Evolutionary conservation across 257 asterid species (phyloP).

Genomic region (Scutellaria barbata): DNA sequence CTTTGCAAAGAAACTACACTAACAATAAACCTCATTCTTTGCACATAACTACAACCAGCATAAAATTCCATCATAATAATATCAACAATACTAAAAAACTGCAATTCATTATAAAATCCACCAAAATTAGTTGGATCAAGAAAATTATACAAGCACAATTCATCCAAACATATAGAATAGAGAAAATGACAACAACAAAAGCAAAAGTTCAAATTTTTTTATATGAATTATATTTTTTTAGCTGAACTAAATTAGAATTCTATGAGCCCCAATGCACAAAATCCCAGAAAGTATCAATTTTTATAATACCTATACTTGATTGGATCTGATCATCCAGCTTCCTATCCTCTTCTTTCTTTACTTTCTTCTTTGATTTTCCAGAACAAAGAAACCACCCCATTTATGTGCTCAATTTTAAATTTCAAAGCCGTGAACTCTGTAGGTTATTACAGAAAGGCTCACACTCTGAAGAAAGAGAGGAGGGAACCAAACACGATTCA

Average conservation of each 20-base stretch:
- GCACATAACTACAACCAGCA: not conserved
- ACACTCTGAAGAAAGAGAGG: conserved; percentile 36
- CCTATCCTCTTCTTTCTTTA: conserved; percentile 45
- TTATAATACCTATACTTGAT: conserved; percentile 53
- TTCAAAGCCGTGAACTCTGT: conserved; percentile 7
- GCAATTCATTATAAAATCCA: conserved; percentile 19
- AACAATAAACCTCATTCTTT: not conserved
- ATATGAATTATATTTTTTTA: too few species aligned
- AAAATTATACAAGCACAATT: conserved; percentile 25
- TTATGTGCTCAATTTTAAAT: not conserved
- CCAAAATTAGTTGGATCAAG: conserved; percentile 30
- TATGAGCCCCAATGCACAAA: conserved; percentile 30
- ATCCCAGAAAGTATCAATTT: not conserved
- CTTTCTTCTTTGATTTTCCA: conserved; percentile 74
- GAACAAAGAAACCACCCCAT: conserved; percentile 79
- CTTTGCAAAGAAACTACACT: not conserved
- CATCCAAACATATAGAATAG: conserved; percentile 27
- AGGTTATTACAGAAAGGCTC: conserved; percentile 23
- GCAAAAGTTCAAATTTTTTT: not conserved
- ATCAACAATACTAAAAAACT: not conserved
- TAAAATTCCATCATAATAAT: not conserved
- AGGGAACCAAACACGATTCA: conserved; percentile 41
- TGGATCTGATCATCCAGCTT: conserved; percentile 76
- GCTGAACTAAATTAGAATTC: not conserved
- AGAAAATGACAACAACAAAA: conserved; percentile 1